Evolutionary conservation across 768 basidiomycete genomes (phyloP).

Genomic region (Tricholoma sp.): DNA sequence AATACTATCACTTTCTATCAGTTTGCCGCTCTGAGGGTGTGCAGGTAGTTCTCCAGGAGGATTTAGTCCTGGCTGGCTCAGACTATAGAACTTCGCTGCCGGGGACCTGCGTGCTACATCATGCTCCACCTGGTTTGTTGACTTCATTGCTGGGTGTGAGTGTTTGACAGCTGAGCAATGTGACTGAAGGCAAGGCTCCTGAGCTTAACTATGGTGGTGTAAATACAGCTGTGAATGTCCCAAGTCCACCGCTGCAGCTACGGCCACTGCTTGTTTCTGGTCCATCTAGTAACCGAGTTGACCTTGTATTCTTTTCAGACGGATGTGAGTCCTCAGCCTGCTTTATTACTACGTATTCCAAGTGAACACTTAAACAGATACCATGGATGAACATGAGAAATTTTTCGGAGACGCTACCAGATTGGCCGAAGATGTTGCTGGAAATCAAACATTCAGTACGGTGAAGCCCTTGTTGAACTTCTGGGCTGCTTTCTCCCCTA

Average conservation of each 20-base stretch:
- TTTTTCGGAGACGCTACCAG: slow-evolving; percentile 63
- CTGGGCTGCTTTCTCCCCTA: slow-evolving; percentile 76
- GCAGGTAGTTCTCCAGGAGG: neutral
- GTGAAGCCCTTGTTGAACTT: slow-evolving; percentile 76
- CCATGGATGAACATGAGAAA: slow-evolving; percentile 48
- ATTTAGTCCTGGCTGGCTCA: neutral
- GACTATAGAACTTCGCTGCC: neutral
- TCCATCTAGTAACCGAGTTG: slow-evolving; percentile 57
- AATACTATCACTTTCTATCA: neutral
- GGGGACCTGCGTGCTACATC: neutral
- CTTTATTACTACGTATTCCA: neutral
- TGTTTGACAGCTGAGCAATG: neutral
- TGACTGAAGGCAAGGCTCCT: neutral
- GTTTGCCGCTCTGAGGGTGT: neutral
- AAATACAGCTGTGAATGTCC: slow-evolving; percentile 1
- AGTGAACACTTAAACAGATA: slow-evolving; percentile 36
- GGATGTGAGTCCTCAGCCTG: slow-evolving; percentile 51
- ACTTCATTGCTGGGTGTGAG: neutral
- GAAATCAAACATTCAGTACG: slow-evolving; percentile 72
- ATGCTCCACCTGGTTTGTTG: neutral
- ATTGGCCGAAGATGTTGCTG: slow-evolving; percentile 64
- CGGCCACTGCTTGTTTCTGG: slow-evolving; percentile 58
- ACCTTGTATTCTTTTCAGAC: slow-evolving; percentile 74
- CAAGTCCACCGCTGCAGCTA: slow-evolving; percentile 46
- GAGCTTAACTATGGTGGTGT: neutral